Base-by-base conservation (phyloP, 2,329 filamentous ascomycete genomes). In the Fusarium sp. region DNA sequence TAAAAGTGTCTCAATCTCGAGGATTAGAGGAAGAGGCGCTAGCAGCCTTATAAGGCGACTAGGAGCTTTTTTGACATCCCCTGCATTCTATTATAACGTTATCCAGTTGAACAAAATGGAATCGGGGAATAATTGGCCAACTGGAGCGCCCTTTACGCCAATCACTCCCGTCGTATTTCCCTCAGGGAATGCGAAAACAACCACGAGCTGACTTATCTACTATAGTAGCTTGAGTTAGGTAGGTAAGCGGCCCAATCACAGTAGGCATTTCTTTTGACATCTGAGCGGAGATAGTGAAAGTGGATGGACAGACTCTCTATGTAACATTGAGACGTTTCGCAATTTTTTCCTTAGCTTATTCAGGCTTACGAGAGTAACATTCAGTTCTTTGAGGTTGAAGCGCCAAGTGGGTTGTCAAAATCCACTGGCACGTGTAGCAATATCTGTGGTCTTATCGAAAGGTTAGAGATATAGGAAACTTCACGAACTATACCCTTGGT, bases 391-490 rank as follows among this genome's bases (percentile, higher is more conserved):
- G 12, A 7, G 12, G 25, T 46, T 11, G 5, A 19, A 46, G 12
- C 25, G 9, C 4, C 9, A 11, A 27, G 12, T 3, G 18, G 4
- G 1, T 7, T 10, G 12, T 21, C 0, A 27, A 14, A 45, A 21
- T 15, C 15, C 0, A 19, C 5, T 27, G 12, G 18, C 18, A 27
- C 8, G 18, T 10, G 23, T 15, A 27, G 12, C 21, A 10, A 1
- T 3, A 27, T 10, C 12, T 15, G 3, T 27, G 18, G 9, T 0
- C 6, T 46, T 27, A 16, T 21, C 5, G 18, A 5, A 21, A 19
- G 9, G 1, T 15, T 15, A 1, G 9, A 8, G 14, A 15, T 18
- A 5, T 10, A 10, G 7, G 3, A n/a, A 5, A 18, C 15, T n/a
- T 49, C 10, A 10, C 4, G 2, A 14, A 31, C 15, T 23, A 49